Evolutionary conservation across 495 filamentous ascomycete genomes (phyloP), one percentile per base, ranked within the genome.

Genomic region (Clohesyomyces aquaticus): DNA sequence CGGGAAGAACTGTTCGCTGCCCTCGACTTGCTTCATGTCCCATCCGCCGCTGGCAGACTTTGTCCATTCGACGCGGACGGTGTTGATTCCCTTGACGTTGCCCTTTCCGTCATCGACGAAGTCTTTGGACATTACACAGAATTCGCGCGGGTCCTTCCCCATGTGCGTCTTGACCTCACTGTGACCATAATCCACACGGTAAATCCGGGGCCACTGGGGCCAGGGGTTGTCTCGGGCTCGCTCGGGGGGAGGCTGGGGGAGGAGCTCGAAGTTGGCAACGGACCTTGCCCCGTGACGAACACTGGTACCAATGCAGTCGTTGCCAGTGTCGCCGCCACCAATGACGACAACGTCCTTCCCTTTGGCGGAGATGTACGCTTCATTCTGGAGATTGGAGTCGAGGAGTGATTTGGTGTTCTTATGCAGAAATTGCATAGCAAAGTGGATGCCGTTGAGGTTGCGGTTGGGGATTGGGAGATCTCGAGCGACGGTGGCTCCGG

Each of bases 181-280:
- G 81, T 99, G 94, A 50, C 94, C 94, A 70, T 99, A 99, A 75
- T 99, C 94, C 47, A 98, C 87, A 72, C 94, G 91, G 83, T 98
- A 98, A 77, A 99, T 94, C 71, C 93, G 90, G 22, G 94, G 94
- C 94, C 94, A 99, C 78, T 98, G 95, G 0, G 94, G 94, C 94
- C 94, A 99, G 51, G 94, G 94, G 82, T 99, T 99, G 78, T 98
- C 94, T 63, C 89, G 86, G 61, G 91, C 93, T 75, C 94, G 92
- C 82, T 96, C 89, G 67, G 90, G 85, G 10, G 93, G 93, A 68
- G 95, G 94, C 75, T 97, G 91, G 25, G 94, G 94, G 42, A 99
- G 85, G 25, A 99, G 82, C 80, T 99, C 94, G 70, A 99, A 98
- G 84, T 99, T 99, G 76, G 88, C 88, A 60, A 99, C 91, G 1